Base-by-base conservation (phyloP, 805 yeast genomes). In the Pichia rugopelliculosa region DNA sequence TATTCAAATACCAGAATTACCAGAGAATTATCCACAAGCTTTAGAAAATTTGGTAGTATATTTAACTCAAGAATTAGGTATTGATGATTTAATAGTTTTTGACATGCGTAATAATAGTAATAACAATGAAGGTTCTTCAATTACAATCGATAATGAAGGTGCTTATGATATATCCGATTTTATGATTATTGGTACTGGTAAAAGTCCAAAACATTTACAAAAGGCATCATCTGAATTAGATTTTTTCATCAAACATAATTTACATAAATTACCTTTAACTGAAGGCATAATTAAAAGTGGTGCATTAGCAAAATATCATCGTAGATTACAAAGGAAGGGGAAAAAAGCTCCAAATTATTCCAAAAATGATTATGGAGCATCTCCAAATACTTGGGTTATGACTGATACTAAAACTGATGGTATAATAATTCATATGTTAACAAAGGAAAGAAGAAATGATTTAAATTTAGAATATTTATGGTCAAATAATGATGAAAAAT, bases 331-430 rank as follows among this genome's bases (percentile, higher is more conserved):
- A 36, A 75, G 74, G 43, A 70, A 79, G 53, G 80, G 82, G 36
- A 69, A 78, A 46, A 77, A 77, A 56, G 68, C 72, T n/a, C 71
- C 71, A 15, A 74, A 75, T 15, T 69, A 74, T 44, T 73, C 80
- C 1, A 77, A 77, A 54, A 75, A 75, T 49, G 79, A 75, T 47
- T 81, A 76, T 56, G 84, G 86, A 15, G 66, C 68, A 12, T 55
- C 70, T 6, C 71, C 80, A 5, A 88, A 87, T 56, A 76, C 86
- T 23, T 90, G 98, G 98, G 79, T 87, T 21, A 79, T 87, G 76
- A 70, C 89, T 42, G 88, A 87, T 56, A 75, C 87, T 42, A 70
- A 73, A 24, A 65, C 76, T 2, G 84, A 82, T 51, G 78, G 79
- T 36, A 75, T 88, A 4, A 76, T 72, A 46, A 73, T 90, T 27